These are phyloP conservation scores for Entomortierella lignicola DNA, from an alignment of 192 early-diverging fungal genomes.

Conservation along the genomic window DNA sequence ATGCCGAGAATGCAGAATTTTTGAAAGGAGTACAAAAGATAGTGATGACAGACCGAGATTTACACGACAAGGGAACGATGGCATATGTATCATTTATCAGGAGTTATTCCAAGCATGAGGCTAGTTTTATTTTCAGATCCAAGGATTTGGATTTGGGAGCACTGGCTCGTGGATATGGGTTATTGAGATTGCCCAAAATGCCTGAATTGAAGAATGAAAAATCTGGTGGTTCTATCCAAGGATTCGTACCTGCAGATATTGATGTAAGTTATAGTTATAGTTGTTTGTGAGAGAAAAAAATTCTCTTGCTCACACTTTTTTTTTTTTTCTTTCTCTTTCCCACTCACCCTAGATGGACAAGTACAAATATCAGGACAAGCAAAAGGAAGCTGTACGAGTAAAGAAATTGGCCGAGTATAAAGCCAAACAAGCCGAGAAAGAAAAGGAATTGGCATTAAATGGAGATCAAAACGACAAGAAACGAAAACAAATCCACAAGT, in stretches of 20 bases:
- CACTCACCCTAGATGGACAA: slow-evolving; percentile 58
- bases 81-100: slow-evolving; percentile 94
- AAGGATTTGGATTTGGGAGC: slow-evolving; percentile 85
- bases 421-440: slow-evolving; percentile 43
- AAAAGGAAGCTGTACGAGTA: slow-evolving; percentile 73
- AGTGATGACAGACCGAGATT: slow-evolving; percentile 77
- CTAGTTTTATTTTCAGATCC: slow-evolving; percentile 88
- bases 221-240: slow-evolving; percentile 53
- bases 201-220: slow-evolving; percentile 83
- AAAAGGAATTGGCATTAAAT: slow-evolving; percentile 43
- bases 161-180: slow-evolving; percentile 83
- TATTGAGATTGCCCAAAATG: slow-evolving; percentile 92
- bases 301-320: background rate
- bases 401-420: slow-evolving; percentile 61
- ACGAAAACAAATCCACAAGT: slow-evolving; percentile 39
- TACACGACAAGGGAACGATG: slow-evolving; percentile 80
- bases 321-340: background rate
- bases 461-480: slow-evolving; percentile 52
- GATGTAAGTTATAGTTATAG: no score
- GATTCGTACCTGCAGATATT: slow-evolving; percentile 54
- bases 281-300: no score
- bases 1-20: slow-evolving; percentile 62
- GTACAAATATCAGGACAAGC: slow-evolving; percentile 78
- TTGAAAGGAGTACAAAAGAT: slow-evolving; percentile 66
- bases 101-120: slow-evolving; percentile 95